Evolutionary conservation across 2,329 filamentous ascomycete species (phyloP).

Genomic region (Madurella fahalii): DNA sequence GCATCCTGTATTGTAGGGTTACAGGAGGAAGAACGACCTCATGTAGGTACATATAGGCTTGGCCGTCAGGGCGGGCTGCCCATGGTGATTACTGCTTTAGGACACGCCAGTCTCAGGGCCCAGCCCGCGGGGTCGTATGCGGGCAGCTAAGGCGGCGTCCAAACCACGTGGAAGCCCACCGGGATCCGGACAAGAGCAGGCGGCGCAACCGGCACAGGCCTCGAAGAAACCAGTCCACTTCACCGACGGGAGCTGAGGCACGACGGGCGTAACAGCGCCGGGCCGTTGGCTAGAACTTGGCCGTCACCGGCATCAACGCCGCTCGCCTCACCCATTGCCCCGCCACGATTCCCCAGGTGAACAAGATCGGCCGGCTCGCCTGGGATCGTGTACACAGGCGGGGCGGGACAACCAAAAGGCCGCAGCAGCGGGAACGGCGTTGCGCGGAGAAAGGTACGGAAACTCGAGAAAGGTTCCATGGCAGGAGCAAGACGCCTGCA

Average conservation of each 20-base stretch:
- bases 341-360: background rate
- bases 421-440: background rate
- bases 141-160: constrained; percentile 1
- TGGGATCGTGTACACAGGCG: background rate
- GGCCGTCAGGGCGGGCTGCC: background rate
- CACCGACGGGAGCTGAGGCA: background rate
- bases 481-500: background rate
- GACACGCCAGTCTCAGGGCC: background rate
- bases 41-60: background rate
- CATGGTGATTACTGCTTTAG: too few species aligned
- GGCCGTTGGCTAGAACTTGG: background rate
- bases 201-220: constrained; percentile 10
- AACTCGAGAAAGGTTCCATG: background rate
- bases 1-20: background rate
- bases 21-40: background rate
- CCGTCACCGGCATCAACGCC: background rate
- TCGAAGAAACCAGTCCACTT: background rate
- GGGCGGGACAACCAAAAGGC: background rate
- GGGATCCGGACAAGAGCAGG: constrained; percentile 4
- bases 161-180: constrained; percentile 11
- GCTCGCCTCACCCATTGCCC: background rate
- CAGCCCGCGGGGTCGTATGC: background rate
- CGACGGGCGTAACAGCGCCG: background rate
- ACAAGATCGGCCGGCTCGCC: background rate
- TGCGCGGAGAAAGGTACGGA: background rate